Percentiles rank a stretch among this genome's conserved stretches.
Evolutionary conservation across 2,329 filamentous ascomycete species (phyloP).

Genomic region (Pseudogymnoascus sp.): DNA sequence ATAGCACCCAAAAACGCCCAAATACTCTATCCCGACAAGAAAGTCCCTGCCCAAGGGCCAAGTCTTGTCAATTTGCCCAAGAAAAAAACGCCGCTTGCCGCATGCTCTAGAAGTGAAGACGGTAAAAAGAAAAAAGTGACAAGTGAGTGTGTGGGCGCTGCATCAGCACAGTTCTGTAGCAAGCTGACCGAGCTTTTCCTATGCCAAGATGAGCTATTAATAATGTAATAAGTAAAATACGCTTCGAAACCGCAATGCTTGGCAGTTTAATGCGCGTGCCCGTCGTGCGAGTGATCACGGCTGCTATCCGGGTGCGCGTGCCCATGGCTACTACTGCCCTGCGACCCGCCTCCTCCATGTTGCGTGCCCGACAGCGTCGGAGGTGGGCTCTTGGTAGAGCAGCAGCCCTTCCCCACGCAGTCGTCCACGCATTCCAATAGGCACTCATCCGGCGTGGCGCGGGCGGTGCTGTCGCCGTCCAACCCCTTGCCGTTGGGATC

Average conservation of each 20-base stretch:
- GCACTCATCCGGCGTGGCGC: slow-evolving; percentile 21
- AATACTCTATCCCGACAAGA: not conserved
- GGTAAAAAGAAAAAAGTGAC: not conserved
- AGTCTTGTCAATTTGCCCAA: not conserved
- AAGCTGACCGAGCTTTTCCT: not conserved
- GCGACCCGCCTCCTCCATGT: not conserved
- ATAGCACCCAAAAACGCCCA: not conserved
- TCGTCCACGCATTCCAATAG: slow-evolving; percentile 30
- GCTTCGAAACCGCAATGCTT: not conserved
- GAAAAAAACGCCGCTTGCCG: not conserved
- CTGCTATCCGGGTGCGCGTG: not conserved
- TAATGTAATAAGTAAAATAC: not conserved
- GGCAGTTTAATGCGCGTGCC: not conserved
- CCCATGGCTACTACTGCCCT: not conserved
- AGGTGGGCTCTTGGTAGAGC: slow-evolving; percentile 17
- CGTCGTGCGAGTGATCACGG: not conserved
- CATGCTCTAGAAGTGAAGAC: not conserved
- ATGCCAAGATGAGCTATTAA: slow-evolving; percentile 1
- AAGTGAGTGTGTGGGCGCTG: not conserved
- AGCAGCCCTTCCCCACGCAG: slow-evolving; percentile 29
- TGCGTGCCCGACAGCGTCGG: not conserved
- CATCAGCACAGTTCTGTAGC: not conserved
- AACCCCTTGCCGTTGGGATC: slow-evolving; percentile 18
- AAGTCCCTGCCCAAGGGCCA: not conserved
- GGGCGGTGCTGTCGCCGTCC: slow-evolving; percentile 21